Conservation (phyloP, 2,329 filamentous ascomycete genomes). For the Kalaharituber pfeilii region DNA sequence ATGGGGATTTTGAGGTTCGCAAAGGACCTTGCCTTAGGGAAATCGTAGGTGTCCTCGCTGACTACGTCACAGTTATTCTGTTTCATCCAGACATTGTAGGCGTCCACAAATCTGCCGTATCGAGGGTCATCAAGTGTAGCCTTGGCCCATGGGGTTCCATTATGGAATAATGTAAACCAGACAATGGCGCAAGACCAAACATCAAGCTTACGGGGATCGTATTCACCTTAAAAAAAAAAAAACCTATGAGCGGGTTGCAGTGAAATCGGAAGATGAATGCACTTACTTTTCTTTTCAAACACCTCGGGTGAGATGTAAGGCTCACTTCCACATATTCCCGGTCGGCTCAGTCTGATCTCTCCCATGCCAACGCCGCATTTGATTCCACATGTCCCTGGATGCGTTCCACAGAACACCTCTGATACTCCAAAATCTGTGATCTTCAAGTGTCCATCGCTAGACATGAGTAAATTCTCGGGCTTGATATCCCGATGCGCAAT, state of each 20-base stretch:
- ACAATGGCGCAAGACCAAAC: slow-evolving; percentile 77
- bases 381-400: slow-evolving; percentile 59
- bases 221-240: slow-evolving; percentile 29
- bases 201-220: slow-evolving; percentile 64
- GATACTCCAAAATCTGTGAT: slow-evolving; percentile 86
- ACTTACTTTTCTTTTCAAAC: slow-evolving; percentile 44
- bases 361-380: slow-evolving; percentile 58
- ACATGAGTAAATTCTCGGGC: slow-evolving; percentile 68
- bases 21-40: slow-evolving; percentile 46
- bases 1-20: slow-evolving; percentile 49
- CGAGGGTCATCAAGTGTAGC: slow-evolving; percentile 25
- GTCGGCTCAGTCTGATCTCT: slow-evolving; percentile 51
- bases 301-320: slow-evolving; percentile 84
- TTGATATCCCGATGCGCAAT: slow-evolving; percentile 88
- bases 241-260: slow-evolving; percentile 9
- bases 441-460: slow-evolving; percentile 64
- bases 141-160: slow-evolving; percentile 49
- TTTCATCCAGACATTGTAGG: slow-evolving; percentile 18
- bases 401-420: slow-evolving; percentile 65
- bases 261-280: slow-evolving; percentile 19
- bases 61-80: slow-evolving; percentile 29
- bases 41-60: slow-evolving; percentile 47
- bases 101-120: slow-evolving; percentile 36
- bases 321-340: slow-evolving; percentile 67
- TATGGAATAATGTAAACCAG: slow-evolving; percentile 58